Conservation (phyloP, 495 filamentous ascomycete species). For the Trichoderma erinaceum region DNA sequence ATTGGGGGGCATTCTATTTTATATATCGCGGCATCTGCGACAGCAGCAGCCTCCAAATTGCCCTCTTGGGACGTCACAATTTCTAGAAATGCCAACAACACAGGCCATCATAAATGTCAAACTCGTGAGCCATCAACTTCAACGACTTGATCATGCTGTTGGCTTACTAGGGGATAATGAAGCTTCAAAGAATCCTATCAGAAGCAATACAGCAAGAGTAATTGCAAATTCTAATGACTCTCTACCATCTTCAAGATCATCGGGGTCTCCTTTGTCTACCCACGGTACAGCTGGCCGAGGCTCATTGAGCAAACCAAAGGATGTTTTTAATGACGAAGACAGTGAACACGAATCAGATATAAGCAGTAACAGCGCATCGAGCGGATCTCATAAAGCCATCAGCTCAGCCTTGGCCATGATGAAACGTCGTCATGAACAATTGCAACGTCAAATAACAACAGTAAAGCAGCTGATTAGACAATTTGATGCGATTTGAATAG, state of each 20-base stretch:
- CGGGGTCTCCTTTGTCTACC: not conserved
- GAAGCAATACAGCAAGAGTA: not conserved
- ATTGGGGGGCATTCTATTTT: not conserved
- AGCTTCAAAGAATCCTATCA: not conserved
- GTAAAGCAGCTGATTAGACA: not conserved
- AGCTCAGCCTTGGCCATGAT: not conserved
- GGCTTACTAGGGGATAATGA: not conserved
- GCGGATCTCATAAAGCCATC: not conserved
- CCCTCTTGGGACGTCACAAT: not conserved
- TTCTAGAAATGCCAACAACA: not conserved
- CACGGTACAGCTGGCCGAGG: not conserved
- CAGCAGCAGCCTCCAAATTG: not conserved
- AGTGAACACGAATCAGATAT: not conserved
- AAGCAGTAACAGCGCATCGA: not conserved
- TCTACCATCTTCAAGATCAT: not conserved
- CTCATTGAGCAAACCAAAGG: not conserved
- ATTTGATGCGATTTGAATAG: not conserved
- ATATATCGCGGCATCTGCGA: not conserved
- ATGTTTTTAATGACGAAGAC: not conserved
- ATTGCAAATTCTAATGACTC: not conserved
- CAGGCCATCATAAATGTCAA: not conserved
- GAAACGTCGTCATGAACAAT: not conserved
- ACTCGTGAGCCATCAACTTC: not conserved
- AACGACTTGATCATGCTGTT: not conserved
- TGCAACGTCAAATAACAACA: not conserved